phyloP scores from a whole-genome alignment of 306 rosid genomes.

The Begonia loranthoides region DNA sequence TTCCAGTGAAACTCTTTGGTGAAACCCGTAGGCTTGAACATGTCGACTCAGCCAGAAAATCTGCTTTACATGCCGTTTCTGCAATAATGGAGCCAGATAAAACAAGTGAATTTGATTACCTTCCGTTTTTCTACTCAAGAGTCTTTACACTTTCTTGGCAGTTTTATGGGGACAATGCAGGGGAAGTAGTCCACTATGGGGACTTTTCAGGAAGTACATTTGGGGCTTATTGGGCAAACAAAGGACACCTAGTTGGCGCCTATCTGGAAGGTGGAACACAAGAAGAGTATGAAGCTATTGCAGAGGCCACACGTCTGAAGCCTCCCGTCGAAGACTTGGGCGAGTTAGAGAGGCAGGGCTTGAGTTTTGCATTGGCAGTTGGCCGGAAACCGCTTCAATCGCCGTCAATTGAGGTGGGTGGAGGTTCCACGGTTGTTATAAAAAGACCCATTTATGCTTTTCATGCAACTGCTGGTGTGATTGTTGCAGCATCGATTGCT shows the following conservation, averaged over 20 bases:
- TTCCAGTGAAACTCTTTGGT: constrained; percentile 83
- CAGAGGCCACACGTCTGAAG: constrained; percentile 56
- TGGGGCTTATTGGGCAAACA: constrained; percentile 88
- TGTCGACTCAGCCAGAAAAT: constrained; percentile 81
- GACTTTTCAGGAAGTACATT: constrained; percentile 62
- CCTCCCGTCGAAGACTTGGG: constrained; percentile 60
- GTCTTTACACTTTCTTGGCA: constrained; percentile 93
- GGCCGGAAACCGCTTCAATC: constrained; percentile 32
- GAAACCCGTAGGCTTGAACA: constrained; percentile 92
- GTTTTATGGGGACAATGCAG: constrained; percentile 72
- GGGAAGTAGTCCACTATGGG: constrained; percentile 78
- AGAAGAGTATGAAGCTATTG: constrained; percentile 60
- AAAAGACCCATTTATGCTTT: constrained; percentile 59
- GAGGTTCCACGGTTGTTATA: constrained; percentile 28
- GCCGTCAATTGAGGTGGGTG: constrained; percentile 13
- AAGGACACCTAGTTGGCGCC: constrained; percentile 69
- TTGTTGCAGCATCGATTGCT: constrained; percentile 75
- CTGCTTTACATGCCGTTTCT: constrained; percentile 66
- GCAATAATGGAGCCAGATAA: constrained; percentile 66
- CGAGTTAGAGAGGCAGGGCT: constrained; percentile 75
- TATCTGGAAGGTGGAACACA: constrained; percentile 74
- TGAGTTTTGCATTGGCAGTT: constrained; percentile 49
- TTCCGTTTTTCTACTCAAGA: constrained; percentile 95
- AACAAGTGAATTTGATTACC: constrained; percentile 59
- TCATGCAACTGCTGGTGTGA: constrained; percentile 81